A percentile compares a stretch with the other conserved stretches of the same genome.
These are phyloP conservation scores for Claviceps humidiphila DNA, from an alignment of 2,329 filamentous ascomycete species.

Conservation along the genomic window DNA sequence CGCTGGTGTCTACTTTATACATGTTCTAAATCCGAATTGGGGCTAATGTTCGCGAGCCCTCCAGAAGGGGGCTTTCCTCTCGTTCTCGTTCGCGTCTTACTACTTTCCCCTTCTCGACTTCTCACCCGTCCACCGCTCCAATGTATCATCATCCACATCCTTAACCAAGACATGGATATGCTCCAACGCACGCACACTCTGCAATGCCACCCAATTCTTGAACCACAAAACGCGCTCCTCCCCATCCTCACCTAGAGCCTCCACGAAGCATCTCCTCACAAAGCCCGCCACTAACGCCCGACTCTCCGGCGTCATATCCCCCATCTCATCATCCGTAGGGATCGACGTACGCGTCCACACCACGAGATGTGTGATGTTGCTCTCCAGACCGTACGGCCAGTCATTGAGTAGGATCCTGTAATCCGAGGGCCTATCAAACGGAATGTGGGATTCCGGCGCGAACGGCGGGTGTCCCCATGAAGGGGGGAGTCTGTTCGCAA, in stretches of 20 bases:
- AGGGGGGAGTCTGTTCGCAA: conserved; percentile 54
- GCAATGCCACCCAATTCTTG: conserved; percentile 83
- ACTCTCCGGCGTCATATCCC: conserved; percentile 58
- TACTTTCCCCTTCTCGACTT: conserved; percentile 21
- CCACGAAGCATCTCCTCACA: conserved; percentile 55
- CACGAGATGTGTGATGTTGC: conserved; percentile 64
- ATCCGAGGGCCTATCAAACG: conserved; percentile 42
- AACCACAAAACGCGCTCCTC: conserved; percentile 61
- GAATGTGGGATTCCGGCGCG: conserved; percentile 32
- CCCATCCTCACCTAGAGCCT: conserved; percentile 37
- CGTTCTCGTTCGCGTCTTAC: not conserved
- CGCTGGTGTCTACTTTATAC: too few relatives aligned
- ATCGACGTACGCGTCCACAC: conserved; percentile 83
- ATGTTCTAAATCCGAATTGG: too few relatives aligned
- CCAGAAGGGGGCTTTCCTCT: not conserved
- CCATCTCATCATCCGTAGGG: conserved; percentile 54
- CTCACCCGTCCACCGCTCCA: conserved; percentile 41
- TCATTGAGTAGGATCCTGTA: conserved; percentile 72
- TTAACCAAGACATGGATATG: conserved; percentile 71
- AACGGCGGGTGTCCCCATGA: conserved; percentile 53
- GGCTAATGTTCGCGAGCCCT: too few relatives aligned
- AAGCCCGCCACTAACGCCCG: conserved; percentile 53
- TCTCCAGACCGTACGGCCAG: conserved; percentile 75
- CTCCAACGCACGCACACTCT: conserved; percentile 77
- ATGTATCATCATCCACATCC: conserved; percentile 35